A percentile compares a stretch with the other conserved stretches of the same genome.
Evolutionary conservation across 768 basidiomycete species (phyloP).

Genomic region (Psilocybe cubensis): DNA sequence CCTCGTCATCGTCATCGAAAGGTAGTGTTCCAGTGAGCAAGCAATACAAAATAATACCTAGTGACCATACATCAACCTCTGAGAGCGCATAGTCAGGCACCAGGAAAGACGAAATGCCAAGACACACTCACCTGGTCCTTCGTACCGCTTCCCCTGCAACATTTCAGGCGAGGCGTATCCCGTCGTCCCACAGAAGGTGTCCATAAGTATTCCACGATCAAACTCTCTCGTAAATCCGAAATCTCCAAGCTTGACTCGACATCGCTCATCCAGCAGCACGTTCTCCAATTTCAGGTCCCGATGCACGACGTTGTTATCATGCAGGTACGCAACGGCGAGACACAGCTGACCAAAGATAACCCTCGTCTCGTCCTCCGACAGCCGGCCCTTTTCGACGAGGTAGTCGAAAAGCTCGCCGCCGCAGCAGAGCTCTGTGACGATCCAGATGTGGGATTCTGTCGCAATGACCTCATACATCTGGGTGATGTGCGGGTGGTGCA

Average conservation of each 20-base stretch:
- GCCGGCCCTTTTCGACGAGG: slow-evolving; percentile 90
- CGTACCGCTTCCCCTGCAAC: slow-evolving; percentile 84
- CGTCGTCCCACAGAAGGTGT: slow-evolving; percentile 95
- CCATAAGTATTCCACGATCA: slow-evolving; percentile 76
- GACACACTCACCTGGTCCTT: slow-evolving; percentile 73
- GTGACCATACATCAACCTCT: slow-evolving; percentile 97
- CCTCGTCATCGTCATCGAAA: slow-evolving; percentile 90
- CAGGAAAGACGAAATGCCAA: background rate
- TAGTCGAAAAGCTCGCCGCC: slow-evolving; percentile 99
- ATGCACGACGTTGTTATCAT: slow-evolving; percentile 92
- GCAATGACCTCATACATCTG: slow-evolving; percentile 98
- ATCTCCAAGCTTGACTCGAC: slow-evolving; percentile 92
- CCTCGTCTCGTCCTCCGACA: slow-evolving; percentile 83
- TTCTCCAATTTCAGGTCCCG: slow-evolving; percentile 97
- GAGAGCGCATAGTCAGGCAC: slow-evolving; percentile 10
- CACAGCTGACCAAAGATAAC: slow-evolving; percentile 95
- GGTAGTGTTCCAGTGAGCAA: slow-evolving; percentile 89
- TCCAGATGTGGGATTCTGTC: slow-evolving; percentile 94
- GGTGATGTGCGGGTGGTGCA: slow-evolving; percentile 94
- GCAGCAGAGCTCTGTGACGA: slow-evolving; percentile 94
- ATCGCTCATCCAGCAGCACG: slow-evolving; percentile 87
- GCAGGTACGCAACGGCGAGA: slow-evolving; percentile 91
- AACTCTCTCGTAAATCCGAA: slow-evolving; percentile 96
- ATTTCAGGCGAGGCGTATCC: slow-evolving; percentile 95
- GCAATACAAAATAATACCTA: slow-evolving; percentile 90